phyloP scores from a whole-genome alignment of 352 stramenopile species.

The Phytophthora agathidicida region DNA sequence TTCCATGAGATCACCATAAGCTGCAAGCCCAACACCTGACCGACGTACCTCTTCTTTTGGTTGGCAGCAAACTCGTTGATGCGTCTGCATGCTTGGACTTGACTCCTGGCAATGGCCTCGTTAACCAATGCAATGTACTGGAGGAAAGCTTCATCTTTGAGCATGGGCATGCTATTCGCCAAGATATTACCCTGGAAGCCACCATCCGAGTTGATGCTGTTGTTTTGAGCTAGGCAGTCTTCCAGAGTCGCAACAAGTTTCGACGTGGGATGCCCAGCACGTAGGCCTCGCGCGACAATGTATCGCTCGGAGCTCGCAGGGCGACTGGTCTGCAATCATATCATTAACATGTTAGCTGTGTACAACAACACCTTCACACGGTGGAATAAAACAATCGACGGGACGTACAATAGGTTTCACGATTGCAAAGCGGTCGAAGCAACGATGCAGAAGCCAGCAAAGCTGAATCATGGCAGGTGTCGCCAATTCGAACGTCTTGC shows the following conservation, averaged over 20 bases:
- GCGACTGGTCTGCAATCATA: constrained; percentile 63
- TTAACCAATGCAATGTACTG: constrained; percentile 48
- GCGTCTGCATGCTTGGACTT: constrained; percentile 45
- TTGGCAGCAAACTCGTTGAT: constrained; percentile 44
- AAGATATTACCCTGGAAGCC: constrained; percentile 20
- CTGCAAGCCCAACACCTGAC: background rate
- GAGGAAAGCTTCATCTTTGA: constrained; percentile 42
- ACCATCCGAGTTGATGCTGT: background rate
- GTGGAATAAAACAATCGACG: background rate
- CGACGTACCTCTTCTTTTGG: constrained; percentile 33
- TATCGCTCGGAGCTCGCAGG: constrained; percentile 85
- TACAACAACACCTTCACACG: background rate
- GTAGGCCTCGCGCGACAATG: constrained; percentile 49
- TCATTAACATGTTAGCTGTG: background rate
- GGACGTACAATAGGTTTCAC: constrained; percentile 62
- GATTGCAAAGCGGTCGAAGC: constrained; percentile 65
- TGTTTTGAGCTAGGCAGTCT: constrained; percentile 22
- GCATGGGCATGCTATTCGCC: constrained; percentile 13
- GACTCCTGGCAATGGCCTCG: constrained; percentile 35
- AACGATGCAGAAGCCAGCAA: constrained; percentile 65
- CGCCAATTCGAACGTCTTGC: constrained; percentile 83
- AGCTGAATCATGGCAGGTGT: constrained; percentile 67
- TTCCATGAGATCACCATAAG: background rate
- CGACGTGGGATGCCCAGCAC: constrained; percentile 13
- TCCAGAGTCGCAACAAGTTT: constrained; percentile 36